phyloP scores from a whole-genome alignment of 2,329 filamentous ascomycete genomes.

The Fusarium sp. region DNA sequence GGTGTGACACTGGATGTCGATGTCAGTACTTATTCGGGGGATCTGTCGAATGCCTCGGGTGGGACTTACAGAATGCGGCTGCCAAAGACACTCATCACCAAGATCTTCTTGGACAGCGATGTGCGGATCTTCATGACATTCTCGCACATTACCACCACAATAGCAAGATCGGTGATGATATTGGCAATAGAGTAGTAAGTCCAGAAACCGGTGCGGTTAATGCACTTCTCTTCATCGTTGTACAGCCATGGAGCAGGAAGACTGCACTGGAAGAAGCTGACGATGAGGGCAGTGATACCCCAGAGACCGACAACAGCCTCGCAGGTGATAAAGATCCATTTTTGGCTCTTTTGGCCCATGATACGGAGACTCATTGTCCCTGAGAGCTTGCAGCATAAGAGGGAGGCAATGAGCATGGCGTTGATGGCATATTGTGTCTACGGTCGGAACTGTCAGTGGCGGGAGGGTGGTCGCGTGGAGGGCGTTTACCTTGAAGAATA shows the following conservation, averaged over 20 bases:
- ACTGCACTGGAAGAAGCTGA: slow-evolving; percentile 45
- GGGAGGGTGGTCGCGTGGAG: too few species aligned
- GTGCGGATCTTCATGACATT: slow-evolving; percentile 47
- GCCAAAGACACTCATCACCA: slow-evolving; percentile 48
- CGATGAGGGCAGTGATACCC: slow-evolving; percentile 41
- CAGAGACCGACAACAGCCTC: slow-evolving; percentile 38
- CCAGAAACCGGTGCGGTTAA: slow-evolving; percentile 39
- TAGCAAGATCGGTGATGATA: slow-evolving; percentile 45
- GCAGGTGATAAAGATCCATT: slow-evolving; percentile 30
- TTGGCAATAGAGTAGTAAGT: slow-evolving; percentile 46
- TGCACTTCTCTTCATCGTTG: slow-evolving; percentile 34
- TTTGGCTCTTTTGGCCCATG: slow-evolving; percentile 41
- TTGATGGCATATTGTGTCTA: slow-evolving; percentile 46
- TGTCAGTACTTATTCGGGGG: slow-evolving; percentile 4
- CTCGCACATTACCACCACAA: slow-evolving; percentile 44
- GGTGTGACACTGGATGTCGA: slow-evolving; percentile 38
- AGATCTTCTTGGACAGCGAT: slow-evolving; percentile 40
- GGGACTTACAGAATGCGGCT: slow-evolving; percentile 46
- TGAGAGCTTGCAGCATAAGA: slow-evolving; percentile 44
- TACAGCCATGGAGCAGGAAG: slow-evolving; percentile 46
- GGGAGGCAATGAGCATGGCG: slow-evolving; percentile 40
- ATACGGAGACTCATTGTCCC: slow-evolving; percentile 42
- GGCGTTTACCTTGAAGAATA: slow-evolving; percentile 43
- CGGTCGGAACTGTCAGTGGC: slow-evolving; percentile 10
- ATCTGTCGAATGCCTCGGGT: neutral